These are phyloP conservation scores for Leccinum insolens DNA, from an alignment of 1,284 basidiomycete species.

Conservation along the genomic window DNA sequence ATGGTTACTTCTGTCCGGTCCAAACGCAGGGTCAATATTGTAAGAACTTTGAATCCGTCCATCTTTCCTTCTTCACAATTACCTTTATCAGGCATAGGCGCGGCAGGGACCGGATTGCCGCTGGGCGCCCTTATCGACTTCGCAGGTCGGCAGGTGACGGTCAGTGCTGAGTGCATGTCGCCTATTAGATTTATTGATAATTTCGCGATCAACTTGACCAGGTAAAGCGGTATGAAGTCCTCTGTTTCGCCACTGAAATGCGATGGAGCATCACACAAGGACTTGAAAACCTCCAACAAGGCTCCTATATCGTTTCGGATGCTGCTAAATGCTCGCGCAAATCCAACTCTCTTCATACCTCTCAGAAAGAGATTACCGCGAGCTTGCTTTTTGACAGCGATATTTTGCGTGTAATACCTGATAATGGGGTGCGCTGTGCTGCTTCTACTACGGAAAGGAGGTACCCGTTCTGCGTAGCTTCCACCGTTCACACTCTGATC, in stretches of 20 bases:
- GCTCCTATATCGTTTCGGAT: slow-evolving; percentile 22
- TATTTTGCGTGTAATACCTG: slow-evolving; percentile 21
- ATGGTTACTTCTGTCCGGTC: neutral
- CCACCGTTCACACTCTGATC: neutral
- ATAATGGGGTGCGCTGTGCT: neutral
- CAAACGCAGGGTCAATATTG: slow-evolving; percentile 29
- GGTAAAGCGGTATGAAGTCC: slow-evolving; percentile 33
- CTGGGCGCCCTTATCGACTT: slow-evolving; percentile 28
- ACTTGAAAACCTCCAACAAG: slow-evolving; percentile 19
- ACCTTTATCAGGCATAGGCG: slow-evolving; percentile 27
- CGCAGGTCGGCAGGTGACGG: slow-evolving; percentile 26
- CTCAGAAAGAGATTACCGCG: neutral
- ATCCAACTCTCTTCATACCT: neutral
- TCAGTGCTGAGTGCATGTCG: slow-evolving; percentile 7
- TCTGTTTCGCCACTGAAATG: slow-evolving; percentile 32
- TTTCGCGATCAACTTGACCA: slow-evolving; percentile 6
- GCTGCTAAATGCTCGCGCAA: slow-evolving; percentile 1
- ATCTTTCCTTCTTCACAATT: neutral
- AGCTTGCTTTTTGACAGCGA: slow-evolving; percentile 18
- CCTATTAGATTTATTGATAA: neutral
- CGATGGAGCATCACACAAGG: slow-evolving; percentile 24
- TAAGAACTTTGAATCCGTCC: slow-evolving; percentile 14
- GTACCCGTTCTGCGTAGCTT: slow-evolving; percentile 7
- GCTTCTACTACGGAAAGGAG: slow-evolving; percentile 8
- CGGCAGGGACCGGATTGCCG: slow-evolving; percentile 32